A percentile compares a stretch with the other conserved stretches of the same genome.
phyloP scores from a whole-genome alignment of 352 stramenopile genomes.

The Globisporangium lucens region DNA sequence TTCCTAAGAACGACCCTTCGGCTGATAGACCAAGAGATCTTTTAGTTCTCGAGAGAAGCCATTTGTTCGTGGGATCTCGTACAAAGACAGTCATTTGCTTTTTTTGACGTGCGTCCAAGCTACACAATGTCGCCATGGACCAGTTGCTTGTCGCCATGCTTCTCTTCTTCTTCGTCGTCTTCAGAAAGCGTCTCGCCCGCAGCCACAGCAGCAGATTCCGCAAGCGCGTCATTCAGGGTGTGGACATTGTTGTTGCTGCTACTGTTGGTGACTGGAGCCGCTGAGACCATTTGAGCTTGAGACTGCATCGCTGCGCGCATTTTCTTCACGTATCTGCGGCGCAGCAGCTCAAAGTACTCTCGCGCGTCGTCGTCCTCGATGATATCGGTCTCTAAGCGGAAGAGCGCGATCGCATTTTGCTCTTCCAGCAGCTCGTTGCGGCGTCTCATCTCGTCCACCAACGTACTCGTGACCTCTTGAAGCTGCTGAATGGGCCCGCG shows the following conservation, averaged over 20 bases:
- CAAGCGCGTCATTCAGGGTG: not conserved
- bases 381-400: slow-evolving; percentile 48
- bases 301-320: slow-evolving; percentile 25
- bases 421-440: slow-evolving; percentile 73
- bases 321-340: slow-evolving; percentile 53
- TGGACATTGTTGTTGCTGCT: not conserved
- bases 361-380: slow-evolving; percentile 46
- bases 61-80: no score
- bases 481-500: slow-evolving; percentile 23
- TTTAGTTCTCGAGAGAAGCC: no score
- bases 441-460: slow-evolving; percentile 52
- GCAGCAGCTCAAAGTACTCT: slow-evolving; percentile 50
- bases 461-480: slow-evolving; percentile 25
- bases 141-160: slow-evolving; percentile 8
- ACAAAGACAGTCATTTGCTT: no score
- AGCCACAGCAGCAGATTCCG: not conserved
- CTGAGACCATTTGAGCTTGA: not conserved
- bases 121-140: slow-evolving; percentile 8
- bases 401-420: slow-evolving; percentile 66
- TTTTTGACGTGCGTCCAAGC: no score
- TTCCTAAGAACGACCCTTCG: no score
- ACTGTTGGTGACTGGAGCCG: not conserved
- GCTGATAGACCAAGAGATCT: no score
- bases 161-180: not conserved
- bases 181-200: not conserved